Conservation (phyloP, 129 eudicot species). For the Saposhnikovia divaricata region DNA sequence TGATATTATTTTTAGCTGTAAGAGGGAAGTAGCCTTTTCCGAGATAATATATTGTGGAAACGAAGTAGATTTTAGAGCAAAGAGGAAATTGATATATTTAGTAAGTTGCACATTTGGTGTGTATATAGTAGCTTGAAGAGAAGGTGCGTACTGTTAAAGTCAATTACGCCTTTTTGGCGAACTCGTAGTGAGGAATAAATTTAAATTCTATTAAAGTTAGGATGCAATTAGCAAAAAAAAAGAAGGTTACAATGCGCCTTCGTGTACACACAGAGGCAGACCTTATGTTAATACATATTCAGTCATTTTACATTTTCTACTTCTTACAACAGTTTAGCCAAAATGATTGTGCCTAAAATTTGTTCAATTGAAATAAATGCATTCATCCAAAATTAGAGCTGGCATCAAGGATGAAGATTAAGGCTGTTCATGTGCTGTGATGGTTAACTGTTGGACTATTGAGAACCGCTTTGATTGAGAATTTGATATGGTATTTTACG, state of each 20-base stretch:
- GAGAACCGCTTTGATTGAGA: not conserved
- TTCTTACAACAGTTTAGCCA: not conserved
- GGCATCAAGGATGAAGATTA: not conserved
- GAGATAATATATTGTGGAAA: not conserved
- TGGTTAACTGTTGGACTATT: not conserved
- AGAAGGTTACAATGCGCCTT: not conserved
- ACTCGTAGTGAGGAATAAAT: not conserved
- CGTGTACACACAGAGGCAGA: not conserved
- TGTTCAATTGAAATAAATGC: not conserved
- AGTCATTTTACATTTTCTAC: not conserved
- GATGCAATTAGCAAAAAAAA: not conserved
- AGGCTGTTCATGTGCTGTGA: not conserved
- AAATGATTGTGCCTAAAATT: not conserved
- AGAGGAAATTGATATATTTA: not conserved
- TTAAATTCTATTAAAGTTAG: not conserved
- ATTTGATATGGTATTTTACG: not conserved
- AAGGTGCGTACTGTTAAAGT: no score
- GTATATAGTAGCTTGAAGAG: no score
- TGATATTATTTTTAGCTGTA: not conserved
- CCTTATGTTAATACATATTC: not conserved
- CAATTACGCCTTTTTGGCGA: not conserved
- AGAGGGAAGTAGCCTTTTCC: not conserved
- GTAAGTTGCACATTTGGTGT: no score
- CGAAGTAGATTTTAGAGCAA: not conserved
- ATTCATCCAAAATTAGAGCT: not conserved